Evolutionary conservation across 306 rosid genomes (phyloP).

Genomic region (Nissolia schottii): DNA sequence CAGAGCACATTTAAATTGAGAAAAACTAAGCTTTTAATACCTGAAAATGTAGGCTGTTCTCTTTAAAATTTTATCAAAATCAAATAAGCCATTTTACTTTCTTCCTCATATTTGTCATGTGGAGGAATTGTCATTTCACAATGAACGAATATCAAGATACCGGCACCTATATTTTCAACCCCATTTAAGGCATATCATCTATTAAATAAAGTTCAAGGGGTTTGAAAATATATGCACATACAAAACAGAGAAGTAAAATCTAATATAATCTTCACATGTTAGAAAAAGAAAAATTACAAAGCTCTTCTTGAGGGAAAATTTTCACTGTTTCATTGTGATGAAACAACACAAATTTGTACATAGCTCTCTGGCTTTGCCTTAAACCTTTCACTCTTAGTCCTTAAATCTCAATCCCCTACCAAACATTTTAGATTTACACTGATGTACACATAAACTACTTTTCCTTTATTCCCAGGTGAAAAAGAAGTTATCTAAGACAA

Average conservation of each 20-base stretch:
- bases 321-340: constrained; percentile 11
- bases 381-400: constrained; percentile 1
- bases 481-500: neutral
- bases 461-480: constrained; percentile 12
- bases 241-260: neutral
- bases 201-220: neutral
- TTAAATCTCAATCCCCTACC: constrained; percentile 30
- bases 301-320: neutral
- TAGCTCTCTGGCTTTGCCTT: neutral
- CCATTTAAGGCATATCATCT: neutral
- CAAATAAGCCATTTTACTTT: neutral
- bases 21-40: too few relatives aligned
- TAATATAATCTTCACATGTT: neutral
- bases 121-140: neutral
- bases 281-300: neutral
- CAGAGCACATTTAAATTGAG: neutral
- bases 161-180: neutral
- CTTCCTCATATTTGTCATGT: neutral
- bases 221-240: neutral
- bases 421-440: constrained; percentile 8
- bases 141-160: neutral
- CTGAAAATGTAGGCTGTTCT: too few relatives aligned
- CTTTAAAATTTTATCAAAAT: too few relatives aligned
- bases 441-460: constrained; percentile 25
- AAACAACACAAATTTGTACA: constrained; percentile 29